phyloP scores from a whole-genome alignment of 148 eudicot genomes.

The Euryodendron excelsum region DNA sequence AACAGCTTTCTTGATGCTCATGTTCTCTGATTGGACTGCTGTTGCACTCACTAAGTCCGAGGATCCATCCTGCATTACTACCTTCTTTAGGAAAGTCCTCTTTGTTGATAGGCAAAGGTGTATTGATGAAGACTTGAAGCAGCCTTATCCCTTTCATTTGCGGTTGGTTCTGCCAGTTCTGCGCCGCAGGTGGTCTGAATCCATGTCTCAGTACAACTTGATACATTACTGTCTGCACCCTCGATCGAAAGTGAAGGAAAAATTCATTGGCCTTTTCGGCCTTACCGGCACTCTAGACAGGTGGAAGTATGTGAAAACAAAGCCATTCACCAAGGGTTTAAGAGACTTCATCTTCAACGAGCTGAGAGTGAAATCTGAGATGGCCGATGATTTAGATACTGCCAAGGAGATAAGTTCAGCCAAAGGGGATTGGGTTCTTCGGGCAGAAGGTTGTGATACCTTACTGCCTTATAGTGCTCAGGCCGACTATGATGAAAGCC shows the following conservation, averaged over 20 bases:
- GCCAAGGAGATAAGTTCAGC: slow-evolving; percentile 23
- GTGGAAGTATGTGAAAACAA: slow-evolving; percentile 15
- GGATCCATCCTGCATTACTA: neutral
- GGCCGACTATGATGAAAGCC: slow-evolving; percentile 40
- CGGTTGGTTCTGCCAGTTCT: slow-evolving; percentile 4
- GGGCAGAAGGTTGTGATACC: neutral
- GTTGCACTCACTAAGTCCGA: slow-evolving; percentile 15
- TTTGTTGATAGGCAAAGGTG: neutral
- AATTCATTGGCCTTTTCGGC: slow-evolving; percentile 13
- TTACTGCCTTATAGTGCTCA: slow-evolving; percentile 20
- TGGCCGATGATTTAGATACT: slow-evolving; percentile 26
- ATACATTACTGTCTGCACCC: slow-evolving; percentile 29
- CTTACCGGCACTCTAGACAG: slow-evolving; percentile 27
- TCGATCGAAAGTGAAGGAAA: slow-evolving; percentile 6
- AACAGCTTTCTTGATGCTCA: slow-evolving; percentile 27
- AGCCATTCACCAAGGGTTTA: slow-evolving; percentile 13
- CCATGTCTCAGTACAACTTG: slow-evolving; percentile 28
- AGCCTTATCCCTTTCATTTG: neutral
- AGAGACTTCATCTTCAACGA: slow-evolving; percentile 34
- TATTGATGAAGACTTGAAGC: neutral
- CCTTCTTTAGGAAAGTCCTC: neutral
- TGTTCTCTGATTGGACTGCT: slow-evolving; percentile 34
- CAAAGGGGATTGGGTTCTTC: slow-evolving; percentile 27
- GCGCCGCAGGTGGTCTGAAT: slow-evolving; percentile 36
- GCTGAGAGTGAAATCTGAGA: slow-evolving; percentile 27